Base-by-base conservation (phyloP, 805 yeast genomes). In the Candida takata region DNA sequence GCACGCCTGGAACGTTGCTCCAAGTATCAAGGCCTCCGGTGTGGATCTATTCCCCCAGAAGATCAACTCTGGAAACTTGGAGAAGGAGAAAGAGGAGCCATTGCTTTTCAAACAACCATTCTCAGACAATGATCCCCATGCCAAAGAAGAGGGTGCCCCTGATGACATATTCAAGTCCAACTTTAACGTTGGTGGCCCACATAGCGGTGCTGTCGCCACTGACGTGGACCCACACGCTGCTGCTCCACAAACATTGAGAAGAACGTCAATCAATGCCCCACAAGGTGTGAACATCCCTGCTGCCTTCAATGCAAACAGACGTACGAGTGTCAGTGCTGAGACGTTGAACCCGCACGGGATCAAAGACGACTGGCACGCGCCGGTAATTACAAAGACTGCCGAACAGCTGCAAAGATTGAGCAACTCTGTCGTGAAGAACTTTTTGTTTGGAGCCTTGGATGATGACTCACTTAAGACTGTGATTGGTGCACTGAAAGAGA, bases 321-420 rank as follows among this genome's bases (percentile, higher is more conserved):
- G 97, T 64, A 83, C 87, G 4, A 81, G 94, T 15, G 96, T 87
- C 11, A 77, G 87, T 37, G 96, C 95, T 5, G 97, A 87, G 61
- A 81, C 92, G 3, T 58, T 83, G 50, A 80, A 83, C 53, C 94
- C 92, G 6, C 78, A 77, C 42, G 74, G 72, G 24, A 77, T 83
- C 51, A 66, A 67, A 36, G 68, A 74, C 24, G 69, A 74, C 35
- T 82, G 88, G 88, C 72, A 65, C 42, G 82, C 84, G 6, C 88
- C 90, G 9, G 76, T 69, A 33, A 77, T 77, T 48, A 70, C 77
- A 47, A 72, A 82, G 53, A 62, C 75, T 4, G 58, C 64, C 1
- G 78, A 74, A 30, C 95, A 86, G 60, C 62, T 79, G 39, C 61
- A 64, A 36, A 76, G 88, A 45, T 70, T 88, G 45, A 76, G 81